Conservation (phyloP, 345 rosid genomes). For the Eucalyptus erythrocorys region DNA sequence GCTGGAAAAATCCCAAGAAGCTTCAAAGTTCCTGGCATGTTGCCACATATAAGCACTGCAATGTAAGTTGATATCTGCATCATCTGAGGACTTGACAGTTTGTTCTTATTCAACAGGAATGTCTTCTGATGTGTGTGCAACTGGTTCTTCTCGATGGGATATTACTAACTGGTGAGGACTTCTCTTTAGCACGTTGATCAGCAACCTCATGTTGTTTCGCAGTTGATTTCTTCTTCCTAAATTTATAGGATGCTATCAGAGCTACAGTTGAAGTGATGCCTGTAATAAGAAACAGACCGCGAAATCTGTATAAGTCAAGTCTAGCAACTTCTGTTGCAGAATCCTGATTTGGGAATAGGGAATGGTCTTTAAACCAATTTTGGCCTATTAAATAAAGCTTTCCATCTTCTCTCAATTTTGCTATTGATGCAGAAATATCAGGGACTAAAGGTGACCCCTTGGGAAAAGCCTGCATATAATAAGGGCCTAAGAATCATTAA, state of each 20-base stretch:
- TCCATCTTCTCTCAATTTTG: too few species aligned
- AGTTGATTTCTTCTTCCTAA: background rate
- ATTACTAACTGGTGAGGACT: accelerated
- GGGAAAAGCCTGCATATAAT: too few species aligned
- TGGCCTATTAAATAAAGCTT: too few species aligned
- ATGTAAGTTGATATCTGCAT: background rate
- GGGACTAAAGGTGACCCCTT: too few species aligned
- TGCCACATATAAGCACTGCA: background rate
- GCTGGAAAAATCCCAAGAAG: background rate
- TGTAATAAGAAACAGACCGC: constrained; percentile 17
- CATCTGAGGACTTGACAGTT: background rate
- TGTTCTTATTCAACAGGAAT: background rate
- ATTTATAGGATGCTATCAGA: background rate
- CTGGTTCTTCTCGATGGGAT: background rate
- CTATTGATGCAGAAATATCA: too few species aligned
- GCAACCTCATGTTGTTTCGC: accelerated
- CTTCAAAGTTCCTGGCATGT: background rate
- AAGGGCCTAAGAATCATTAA: too few species aligned
- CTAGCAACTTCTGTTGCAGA: background rate
- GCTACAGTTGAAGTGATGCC: constrained; percentile 10
- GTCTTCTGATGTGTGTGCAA: background rate
- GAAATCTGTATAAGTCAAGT: background rate
- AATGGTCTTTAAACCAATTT: too few species aligned
- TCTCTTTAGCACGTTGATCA: background rate
- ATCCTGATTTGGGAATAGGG: accelerated